Base-by-base conservation (phyloP, 2,329 filamentous ascomycete species). In the Orbilia quercus region DNA sequence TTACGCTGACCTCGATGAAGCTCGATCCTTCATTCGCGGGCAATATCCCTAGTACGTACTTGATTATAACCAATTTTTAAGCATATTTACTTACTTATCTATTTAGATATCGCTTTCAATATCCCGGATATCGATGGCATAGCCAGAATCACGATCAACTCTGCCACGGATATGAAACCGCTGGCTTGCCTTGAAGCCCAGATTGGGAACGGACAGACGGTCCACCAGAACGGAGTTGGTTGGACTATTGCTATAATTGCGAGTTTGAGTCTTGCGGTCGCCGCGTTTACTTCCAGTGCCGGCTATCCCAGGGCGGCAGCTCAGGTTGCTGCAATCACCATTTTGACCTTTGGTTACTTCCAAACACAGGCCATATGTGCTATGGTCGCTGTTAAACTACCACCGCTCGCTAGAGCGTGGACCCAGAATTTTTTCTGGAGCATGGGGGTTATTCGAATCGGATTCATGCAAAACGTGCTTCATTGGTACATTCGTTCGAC, bases 391-490 rank as follows among this genome's bases (percentile, higher is more conserved):
- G 89, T 96, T 11, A 84, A 85, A 48, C 85, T 96, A 60, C 93
- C 94, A 7, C 93, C 93, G 0, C 91, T 96, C 72, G 94, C 96
- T 60, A 86, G 90, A 78, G 86, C 92, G 0, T 97, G 94, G 93
- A 96, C 92, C 0, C 93, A 96, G 82, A 93, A 97, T 82, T 97
- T 97, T 83, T 90, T 96, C 80, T 97, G 93, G 93, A 95, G 90
- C 78, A 94, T 97, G 91, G 94, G 93, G 77, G 92, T 97, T 78
- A 96, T 97, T 78, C 86, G 87, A 50, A 85, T 96, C 44, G 84
- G 84, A n/a, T 97, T 96, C 80, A 86, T 96, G 82, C 92, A 98
- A 82, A 84, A 84, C 53, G 90, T 96, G 78, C 91, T 91, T 74
- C 96, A 92, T 31, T 98, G 93, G 93, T 98, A 97, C 80, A 92